Percentiles rank a stretch among this genome's conserved stretches.
These are phyloP conservation scores for Talaromyces marneffei DNA, from an alignment of 2,329 filamentous ascomycete genomes.

Conservation along the genomic window DNA sequence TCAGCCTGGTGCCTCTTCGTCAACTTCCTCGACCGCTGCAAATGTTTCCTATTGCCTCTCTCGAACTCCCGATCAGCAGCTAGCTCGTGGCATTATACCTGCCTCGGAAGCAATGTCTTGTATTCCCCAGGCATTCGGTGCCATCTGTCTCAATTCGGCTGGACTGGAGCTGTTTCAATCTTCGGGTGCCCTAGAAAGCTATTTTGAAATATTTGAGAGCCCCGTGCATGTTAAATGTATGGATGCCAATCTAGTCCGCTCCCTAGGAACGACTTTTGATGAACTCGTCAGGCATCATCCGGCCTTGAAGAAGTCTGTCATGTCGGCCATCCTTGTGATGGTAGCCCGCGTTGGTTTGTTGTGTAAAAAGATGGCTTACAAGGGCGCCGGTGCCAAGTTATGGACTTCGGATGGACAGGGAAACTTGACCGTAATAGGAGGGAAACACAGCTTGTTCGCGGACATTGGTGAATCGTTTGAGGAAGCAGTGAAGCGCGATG, in stretches of 20 bases:
- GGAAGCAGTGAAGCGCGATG: slow-evolving; percentile 15
- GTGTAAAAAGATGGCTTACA: slow-evolving; percentile 63
- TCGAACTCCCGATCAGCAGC: slow-evolving; percentile 26
- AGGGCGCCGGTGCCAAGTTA: slow-evolving; percentile 73
- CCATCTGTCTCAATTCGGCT: slow-evolving; percentile 82
- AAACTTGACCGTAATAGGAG: slow-evolving; percentile 55
- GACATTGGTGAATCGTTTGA: slow-evolving; percentile 30
- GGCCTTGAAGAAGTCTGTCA: slow-evolving; percentile 68
- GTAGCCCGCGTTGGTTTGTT: slow-evolving; percentile 72
- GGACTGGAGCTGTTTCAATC: slow-evolving; percentile 83
- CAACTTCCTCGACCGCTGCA: slow-evolving; percentile 15
- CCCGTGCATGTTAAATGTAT: slow-evolving; percentile 80
- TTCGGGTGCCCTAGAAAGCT: slow-evolving; percentile 76
- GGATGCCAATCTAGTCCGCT: slow-evolving; percentile 66
- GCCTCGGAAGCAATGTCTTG: slow-evolving; percentile 81
- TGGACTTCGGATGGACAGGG: slow-evolving; percentile 57
- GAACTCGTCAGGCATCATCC: slow-evolving; percentile 94
- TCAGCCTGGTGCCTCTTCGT: slow-evolving; percentile 34
- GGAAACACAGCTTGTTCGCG: slow-evolving; percentile 35
- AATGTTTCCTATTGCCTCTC: slow-evolving; percentile 27
- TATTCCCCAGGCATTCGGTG: slow-evolving; percentile 81
- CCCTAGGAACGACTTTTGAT: slow-evolving; percentile 80
- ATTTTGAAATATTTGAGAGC: slow-evolving; percentile 95
- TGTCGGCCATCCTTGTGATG: slow-evolving; percentile 84
- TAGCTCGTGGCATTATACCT: slow-evolving; percentile 72